These are phyloP conservation scores for Pseudozyma flocculosa DNA, from an alignment of 1,284 basidiomycete genomes.

Conservation along the genomic window DNA sequence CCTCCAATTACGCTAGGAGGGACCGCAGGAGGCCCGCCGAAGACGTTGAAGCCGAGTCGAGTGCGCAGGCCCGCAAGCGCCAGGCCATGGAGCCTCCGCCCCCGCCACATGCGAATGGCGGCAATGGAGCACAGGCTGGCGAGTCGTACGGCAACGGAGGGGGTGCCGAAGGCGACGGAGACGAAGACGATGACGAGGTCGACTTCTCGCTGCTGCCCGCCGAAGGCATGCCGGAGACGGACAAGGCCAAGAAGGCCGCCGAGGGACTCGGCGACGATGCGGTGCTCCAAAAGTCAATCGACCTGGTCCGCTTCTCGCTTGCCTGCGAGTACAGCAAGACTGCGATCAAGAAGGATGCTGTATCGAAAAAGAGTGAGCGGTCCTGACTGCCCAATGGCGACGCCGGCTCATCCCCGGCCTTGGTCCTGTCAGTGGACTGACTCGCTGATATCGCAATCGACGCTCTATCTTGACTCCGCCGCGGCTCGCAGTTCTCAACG, in stretches of 20 bases:
- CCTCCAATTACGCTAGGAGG: too few relatives aligned
- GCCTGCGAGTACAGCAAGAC: conserved; percentile 35
- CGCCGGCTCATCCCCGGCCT: too few relatives aligned
- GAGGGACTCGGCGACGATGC: conserved; percentile 23
- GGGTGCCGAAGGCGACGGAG: conserved; percentile 1
- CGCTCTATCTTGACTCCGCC: not conserved
- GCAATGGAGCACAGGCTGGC: too few relatives aligned
- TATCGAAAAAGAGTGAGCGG: conserved; percentile 20
- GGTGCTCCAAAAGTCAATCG: conserved; percentile 30
- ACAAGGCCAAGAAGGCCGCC: conserved; percentile 11
- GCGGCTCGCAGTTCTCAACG: conserved; percentile 6
- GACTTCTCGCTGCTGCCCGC: conserved; percentile 1
- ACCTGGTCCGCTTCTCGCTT: conserved; percentile 40
- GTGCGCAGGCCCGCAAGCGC: too few relatives aligned
- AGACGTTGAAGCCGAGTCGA: too few relatives aligned
- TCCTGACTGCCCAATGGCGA: too few relatives aligned
- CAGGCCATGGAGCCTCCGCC: too few relatives aligned
- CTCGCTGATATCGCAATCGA: too few relatives aligned
- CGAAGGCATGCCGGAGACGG: conserved; percentile 13
- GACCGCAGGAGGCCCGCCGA: too few relatives aligned
- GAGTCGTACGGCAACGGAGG: not conserved
- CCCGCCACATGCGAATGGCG: too few relatives aligned
- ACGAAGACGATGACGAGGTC: conserved; percentile 12
- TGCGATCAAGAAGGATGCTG: conserved; percentile 28
- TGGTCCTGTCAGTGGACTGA: too few relatives aligned